Percentiles rank a stretch among this genome's conserved stretches.
phyloP scores from a whole-genome alignment of 148 eudicot species.

The Rhododendron kiyosumense region DNA sequence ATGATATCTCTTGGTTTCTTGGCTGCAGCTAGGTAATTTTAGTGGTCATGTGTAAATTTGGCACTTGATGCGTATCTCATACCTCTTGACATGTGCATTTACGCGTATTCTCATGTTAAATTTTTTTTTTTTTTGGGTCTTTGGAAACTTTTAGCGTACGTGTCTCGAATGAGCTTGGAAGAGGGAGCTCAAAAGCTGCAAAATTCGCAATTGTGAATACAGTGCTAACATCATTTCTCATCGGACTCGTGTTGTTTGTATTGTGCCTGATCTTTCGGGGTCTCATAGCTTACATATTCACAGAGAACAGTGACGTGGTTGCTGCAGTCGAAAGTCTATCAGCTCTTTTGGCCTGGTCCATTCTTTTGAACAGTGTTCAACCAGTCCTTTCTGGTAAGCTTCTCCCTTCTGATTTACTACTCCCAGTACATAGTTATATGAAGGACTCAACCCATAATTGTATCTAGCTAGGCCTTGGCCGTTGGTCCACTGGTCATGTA shows the following conservation, averaged over 20 bases:
- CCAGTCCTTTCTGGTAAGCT: constrained; percentile 64
- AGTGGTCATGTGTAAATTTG: no score
- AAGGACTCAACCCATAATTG: no score
- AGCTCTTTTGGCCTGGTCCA: constrained; percentile 46
- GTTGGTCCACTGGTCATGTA: no score
- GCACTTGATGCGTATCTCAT: no score
- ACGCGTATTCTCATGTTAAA: no score
- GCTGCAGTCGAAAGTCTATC: constrained; percentile 56
- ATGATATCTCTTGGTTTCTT: constrained; percentile 14
- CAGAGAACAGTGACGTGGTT: constrained; percentile 46
- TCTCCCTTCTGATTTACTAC: neutral
- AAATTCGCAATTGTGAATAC: constrained; percentile 27
- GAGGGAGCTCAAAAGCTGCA: constrained; percentile 34
- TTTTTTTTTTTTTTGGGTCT: neutral
- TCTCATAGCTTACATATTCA: constrained; percentile 55
- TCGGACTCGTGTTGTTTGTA: constrained; percentile 31
- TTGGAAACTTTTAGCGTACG: constrained; percentile 29
- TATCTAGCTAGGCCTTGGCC: no score
- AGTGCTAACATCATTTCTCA: constrained; percentile 26
- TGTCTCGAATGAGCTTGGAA: constrained; percentile 47
- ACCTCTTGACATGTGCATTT: neutral
- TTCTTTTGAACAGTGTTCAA: constrained; percentile 57
- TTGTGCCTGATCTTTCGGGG: constrained; percentile 37
- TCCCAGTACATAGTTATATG: no score
- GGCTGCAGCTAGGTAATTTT: constrained; percentile 8